Conservation (phyloP, 768 basidiomycete genomes). For the Neoboletus subvelutipes region DNA sequence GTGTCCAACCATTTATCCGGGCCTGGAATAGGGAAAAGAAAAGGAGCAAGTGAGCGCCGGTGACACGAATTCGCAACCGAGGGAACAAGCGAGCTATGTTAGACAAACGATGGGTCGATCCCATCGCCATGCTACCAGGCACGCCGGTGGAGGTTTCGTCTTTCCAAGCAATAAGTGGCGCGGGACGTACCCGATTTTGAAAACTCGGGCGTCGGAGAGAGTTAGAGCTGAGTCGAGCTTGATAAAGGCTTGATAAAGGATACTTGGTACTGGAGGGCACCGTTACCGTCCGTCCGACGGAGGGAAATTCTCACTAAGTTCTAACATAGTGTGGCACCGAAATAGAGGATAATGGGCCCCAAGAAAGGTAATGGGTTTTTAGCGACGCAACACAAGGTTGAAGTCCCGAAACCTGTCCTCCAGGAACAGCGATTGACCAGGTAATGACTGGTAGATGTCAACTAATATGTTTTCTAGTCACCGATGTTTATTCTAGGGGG, state of each 20-base stretch:
- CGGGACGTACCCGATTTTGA: neutral
- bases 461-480: neutral
- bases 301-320: neutral
- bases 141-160: neutral
- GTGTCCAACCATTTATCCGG: neutral
- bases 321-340: conserved; percentile 1
- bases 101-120: conserved; percentile 17
- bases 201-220: neutral
- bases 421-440: conserved; percentile 12
- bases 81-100: neutral
- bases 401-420: conserved; percentile 13
- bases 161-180: neutral
- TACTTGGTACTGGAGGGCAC: neutral
- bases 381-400: conserved; percentile 22
- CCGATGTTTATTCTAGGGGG: conserved; percentile 1
- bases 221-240: neutral
- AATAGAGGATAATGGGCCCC: conserved; percentile 7
- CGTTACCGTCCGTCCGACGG: neutral
- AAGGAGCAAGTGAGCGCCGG: neutral
- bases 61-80: neutral
- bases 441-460: neutral
- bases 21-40: neutral
- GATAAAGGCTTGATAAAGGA: conserved; percentile 18
- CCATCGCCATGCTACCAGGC: neutral
- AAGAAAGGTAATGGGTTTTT: conserved; percentile 14